Conservation (phyloP, 148 eudicot genomes). For the Silene conica region DNA sequence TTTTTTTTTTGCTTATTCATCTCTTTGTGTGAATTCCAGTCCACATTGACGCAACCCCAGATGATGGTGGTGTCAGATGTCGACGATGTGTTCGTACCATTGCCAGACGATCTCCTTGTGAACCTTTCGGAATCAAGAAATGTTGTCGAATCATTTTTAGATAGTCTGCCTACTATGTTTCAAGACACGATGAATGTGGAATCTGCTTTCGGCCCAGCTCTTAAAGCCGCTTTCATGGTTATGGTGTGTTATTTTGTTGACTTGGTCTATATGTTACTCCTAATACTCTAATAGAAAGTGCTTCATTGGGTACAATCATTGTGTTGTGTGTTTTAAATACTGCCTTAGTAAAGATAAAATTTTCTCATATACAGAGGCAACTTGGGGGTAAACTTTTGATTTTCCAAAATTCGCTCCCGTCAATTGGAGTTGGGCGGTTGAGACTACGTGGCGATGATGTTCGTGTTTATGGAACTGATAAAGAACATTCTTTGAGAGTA, state of each 20-base stretch:
- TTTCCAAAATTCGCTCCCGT: constrained; percentile 87
- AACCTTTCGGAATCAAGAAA: constrained; percentile 92
- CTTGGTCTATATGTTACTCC: background rate
- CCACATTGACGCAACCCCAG: constrained; percentile 92
- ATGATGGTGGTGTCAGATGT: constrained; percentile 98
- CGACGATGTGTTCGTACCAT: constrained; percentile 87
- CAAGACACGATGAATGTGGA: constrained; percentile 77
- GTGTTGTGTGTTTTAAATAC: background rate
- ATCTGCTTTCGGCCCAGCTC: constrained; percentile 99
- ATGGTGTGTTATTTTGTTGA: constrained; percentile 51
- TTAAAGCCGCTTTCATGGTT: constrained; percentile 84
- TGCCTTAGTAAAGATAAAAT: background rate
- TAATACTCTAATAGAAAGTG: background rate
- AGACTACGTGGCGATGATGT: constrained; percentile 86
- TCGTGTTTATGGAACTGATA: constrained; percentile 90
- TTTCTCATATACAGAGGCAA: constrained; percentile 53
- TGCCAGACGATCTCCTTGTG: constrained; percentile 99
- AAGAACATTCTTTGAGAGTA: constrained; percentile 71
- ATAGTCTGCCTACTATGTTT: constrained; percentile 90
- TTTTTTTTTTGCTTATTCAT: constrained; percentile 20
- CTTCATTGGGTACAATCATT: background rate
- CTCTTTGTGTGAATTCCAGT: constrained; percentile 46
- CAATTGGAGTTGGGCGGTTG: constrained; percentile 86
- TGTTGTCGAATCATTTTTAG: constrained; percentile 85
- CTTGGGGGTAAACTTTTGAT: constrained; percentile 97